Percentiles rank a stretch among this genome's conserved stretches.
Evolutionary conservation across 306 rosid genomes (phyloP).

Genomic region (Citrullus amarus): DNA sequence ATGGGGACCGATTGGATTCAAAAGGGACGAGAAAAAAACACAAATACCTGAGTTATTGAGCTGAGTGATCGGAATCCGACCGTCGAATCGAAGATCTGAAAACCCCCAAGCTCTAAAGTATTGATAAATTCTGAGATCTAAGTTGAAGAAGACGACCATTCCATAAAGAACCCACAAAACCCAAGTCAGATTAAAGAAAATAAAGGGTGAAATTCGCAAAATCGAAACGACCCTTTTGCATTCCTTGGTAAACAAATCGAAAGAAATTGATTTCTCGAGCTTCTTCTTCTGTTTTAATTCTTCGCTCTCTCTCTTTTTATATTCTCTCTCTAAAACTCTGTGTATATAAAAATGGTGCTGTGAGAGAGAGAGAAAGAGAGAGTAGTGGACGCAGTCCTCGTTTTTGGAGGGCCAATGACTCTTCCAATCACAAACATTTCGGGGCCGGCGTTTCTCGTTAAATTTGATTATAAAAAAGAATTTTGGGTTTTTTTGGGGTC

Average conservation of each 20-base stretch:
- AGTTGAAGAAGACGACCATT: background rate
- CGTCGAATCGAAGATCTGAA: slow-evolving; percentile 7
- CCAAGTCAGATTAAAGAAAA: background rate
- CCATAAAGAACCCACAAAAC: background rate
- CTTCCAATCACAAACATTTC: slow-evolving; percentile 12
- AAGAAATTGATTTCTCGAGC: background rate
- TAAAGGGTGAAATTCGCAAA: background rate
- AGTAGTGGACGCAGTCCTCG: slow-evolving; percentile 10
- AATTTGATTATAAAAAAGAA: background rate
- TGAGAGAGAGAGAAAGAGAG: background rate
- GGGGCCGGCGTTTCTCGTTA: slow-evolving; percentile 13
- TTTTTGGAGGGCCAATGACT: slow-evolving; percentile 4
- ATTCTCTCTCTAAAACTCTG: background rate
- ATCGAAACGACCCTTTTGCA: background rate
- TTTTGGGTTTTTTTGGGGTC: background rate
- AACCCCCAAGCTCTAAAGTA: background rate
- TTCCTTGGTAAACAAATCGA: background rate
- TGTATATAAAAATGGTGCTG: slow-evolving; percentile 1
- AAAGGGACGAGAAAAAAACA: background rate
- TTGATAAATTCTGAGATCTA: slow-evolving; percentile 1
- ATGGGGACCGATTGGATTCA: background rate
- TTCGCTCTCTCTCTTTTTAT: background rate
- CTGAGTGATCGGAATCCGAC: slow-evolving; percentile 7
- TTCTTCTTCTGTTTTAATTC: background rate
- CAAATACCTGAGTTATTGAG: slow-evolving; percentile 5